Conservation (phyloP, 768 basidiomycete genomes). For the Collybia nuda region DNA sequence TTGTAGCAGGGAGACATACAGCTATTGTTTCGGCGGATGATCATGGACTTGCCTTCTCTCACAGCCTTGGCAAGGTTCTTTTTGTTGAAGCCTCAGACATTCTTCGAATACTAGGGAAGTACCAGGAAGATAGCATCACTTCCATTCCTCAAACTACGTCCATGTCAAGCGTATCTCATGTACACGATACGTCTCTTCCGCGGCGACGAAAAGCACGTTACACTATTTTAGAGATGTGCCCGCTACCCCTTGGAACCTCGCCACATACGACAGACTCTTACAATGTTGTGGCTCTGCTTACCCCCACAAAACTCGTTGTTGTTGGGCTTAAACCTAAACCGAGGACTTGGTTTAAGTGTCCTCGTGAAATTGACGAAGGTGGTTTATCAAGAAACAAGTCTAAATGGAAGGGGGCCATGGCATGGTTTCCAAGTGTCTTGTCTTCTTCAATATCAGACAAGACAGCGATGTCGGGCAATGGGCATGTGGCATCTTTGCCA, state of each 20-base stretch:
- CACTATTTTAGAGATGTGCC: constrained; percentile 75
- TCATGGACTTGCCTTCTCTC: constrained; percentile 89
- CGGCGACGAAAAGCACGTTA: constrained; percentile 54
- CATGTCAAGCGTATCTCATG: constrained; percentile 8
- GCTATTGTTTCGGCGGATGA: constrained; percentile 92
- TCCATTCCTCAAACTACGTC: constrained; percentile 7
- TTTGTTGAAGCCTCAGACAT: constrained; percentile 96
- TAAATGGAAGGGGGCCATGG: constrained; percentile 62
- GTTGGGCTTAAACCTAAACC: constrained; percentile 92
- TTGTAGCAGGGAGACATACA: constrained; percentile 90
- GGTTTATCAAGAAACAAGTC: constrained; percentile 39
- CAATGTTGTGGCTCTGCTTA: constrained; percentile 82
- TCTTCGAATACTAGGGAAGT: constrained; percentile 89
- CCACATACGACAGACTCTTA: constrained; percentile 78
- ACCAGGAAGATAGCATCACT: constrained; percentile 53
- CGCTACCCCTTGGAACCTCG: constrained; percentile 76
- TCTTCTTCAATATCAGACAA: constrained; percentile 17
- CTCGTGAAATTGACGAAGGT: constrained; percentile 52
- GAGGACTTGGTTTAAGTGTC: constrained; percentile 85
- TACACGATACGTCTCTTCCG: constrained; percentile 25
- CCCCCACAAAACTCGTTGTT: constrained; percentile 87
- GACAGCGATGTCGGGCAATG: constrained; percentile 12
- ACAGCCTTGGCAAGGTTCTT: constrained; percentile 89
- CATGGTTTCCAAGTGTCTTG: constrained; percentile 78
- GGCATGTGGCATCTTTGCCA: constrained; percentile 9